A percentile compares a stretch with the other conserved stretches of the same genome.
phyloP scores from a whole-genome alignment of 2,329 filamentous ascomycete genomes.

The Aureobasidium leucospermi region DNA sequence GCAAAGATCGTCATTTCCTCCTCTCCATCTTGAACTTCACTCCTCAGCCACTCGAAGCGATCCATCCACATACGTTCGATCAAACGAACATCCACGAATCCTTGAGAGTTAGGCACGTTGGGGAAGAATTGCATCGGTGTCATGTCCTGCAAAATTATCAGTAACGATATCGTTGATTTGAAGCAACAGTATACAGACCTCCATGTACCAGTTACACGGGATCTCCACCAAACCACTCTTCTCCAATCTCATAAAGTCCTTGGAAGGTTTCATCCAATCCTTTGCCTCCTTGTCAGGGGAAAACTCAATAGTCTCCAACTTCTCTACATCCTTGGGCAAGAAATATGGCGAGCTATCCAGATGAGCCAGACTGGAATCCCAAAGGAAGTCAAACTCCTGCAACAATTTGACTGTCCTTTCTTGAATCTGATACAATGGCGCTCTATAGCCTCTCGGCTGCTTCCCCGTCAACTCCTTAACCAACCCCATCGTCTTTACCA shows the following conservation, averaged over 20 bases:
- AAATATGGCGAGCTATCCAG: slow-evolving; percentile 46
- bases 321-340: slow-evolving; percentile 33
- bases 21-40: slow-evolving; percentile 30
- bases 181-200: slow-evolving; percentile 19
- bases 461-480: slow-evolving; percentile 38
- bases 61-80: slow-evolving; percentile 57
- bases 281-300: slow-evolving; percentile 28
- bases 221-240: slow-evolving; percentile 37
- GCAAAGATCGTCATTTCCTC: slow-evolving; percentile 41
- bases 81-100: slow-evolving; percentile 50
- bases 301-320: slow-evolving; percentile 37
- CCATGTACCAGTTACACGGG: slow-evolving; percentile 45
- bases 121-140: slow-evolving; percentile 43
- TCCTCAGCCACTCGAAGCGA: slow-evolving; percentile 48
- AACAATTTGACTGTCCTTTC: slow-evolving; percentile 43
- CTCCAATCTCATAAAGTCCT: slow-evolving; percentile 22
- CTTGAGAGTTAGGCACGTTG: slow-evolving; percentile 45
- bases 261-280: slow-evolving; percentile 40
- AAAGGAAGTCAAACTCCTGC: slow-evolving; percentile 43
- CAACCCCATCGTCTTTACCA: slow-evolving; percentile 41
- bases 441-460: slow-evolving; percentile 43
- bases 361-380: slow-evolving; percentile 45
- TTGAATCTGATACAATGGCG: slow-evolving; percentile 45
- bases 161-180: background rate
- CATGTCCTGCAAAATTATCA: slow-evolving; percentile 31